Evolutionary conservation across 176 grass and related monocot genomes (phyloP).

Genomic region (Puya raimondii): DNA sequence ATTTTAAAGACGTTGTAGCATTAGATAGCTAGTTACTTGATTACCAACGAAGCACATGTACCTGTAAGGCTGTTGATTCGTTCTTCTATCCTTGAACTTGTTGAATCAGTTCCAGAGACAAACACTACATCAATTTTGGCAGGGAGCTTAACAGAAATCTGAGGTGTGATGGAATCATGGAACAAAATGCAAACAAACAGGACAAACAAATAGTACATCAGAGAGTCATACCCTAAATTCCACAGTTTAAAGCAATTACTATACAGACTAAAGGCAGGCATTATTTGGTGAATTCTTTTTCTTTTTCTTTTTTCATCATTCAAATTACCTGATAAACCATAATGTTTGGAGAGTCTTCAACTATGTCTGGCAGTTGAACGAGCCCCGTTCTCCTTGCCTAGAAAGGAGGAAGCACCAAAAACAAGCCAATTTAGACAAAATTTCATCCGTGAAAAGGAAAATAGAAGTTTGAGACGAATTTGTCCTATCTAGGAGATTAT

Average conservation of each 20-base stretch:
- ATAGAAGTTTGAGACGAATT: not conserved
- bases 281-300: too few relatives aligned
- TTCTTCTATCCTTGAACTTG: conserved; percentile 40
- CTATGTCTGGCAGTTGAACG: conserved; percentile 60
- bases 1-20: not conserved
- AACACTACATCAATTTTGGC: conserved; percentile 77
- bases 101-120: conserved; percentile 49
- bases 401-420: conserved; percentile 19
- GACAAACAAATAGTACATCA: not conserved
- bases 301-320: not conserved
- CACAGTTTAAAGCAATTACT: too few relatives aligned
- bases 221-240: not conserved
- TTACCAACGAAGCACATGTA: conserved; percentile 22
- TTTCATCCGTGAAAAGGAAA: not conserved
- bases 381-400: conserved; percentile 78
- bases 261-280: too few relatives aligned
- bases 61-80: conserved; percentile 63
- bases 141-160: conserved; percentile 58
- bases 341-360: conserved; percentile 80
- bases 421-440: conserved; percentile 9
- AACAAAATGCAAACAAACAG: not conserved
- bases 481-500: not conserved
- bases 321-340: conserved; percentile 70
- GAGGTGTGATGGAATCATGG: not conserved
- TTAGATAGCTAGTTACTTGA: not conserved